Evolutionary conservation across 768 basidiomycete genomes (phyloP).

Genomic region (Termitomyces sp.): DNA sequence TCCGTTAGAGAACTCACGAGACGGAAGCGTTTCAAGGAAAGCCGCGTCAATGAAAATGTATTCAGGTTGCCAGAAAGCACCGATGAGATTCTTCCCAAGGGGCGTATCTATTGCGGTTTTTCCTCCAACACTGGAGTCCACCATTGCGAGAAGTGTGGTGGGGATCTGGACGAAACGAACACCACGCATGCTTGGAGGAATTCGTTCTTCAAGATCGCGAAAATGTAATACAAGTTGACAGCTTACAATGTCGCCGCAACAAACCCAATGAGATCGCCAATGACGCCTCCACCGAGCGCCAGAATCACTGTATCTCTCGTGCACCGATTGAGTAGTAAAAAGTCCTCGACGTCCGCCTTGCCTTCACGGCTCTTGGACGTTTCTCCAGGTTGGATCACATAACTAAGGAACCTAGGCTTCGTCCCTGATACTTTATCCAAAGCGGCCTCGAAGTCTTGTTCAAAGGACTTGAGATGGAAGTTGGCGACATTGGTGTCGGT

Average conservation of each 20-base stretch:
- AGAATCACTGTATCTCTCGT: constrained; percentile 91
- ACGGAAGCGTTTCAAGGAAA: constrained; percentile 89
- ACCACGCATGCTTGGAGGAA: constrained; percentile 80
- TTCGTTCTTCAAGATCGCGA: constrained; percentile 3
- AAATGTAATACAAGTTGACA: not conserved
- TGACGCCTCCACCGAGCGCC: constrained; percentile 94
- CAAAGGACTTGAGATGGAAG: constrained; percentile 68
- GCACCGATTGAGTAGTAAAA: constrained; percentile 79
- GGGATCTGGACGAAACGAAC: constrained; percentile 95
- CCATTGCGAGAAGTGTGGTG: constrained; percentile 96
- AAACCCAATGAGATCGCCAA: constrained; percentile 95
- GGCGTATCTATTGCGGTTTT: constrained; percentile 99
- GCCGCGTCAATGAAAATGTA: constrained; percentile 98
- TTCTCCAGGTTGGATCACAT: constrained; percentile 87
- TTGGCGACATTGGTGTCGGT: constrained; percentile 89
- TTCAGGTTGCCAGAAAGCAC: constrained; percentile 97
- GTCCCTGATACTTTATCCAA: constrained; percentile 22
- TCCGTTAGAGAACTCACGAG: constrained; percentile 94
- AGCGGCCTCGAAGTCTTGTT: constrained; percentile 54
- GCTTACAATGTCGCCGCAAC: constrained; percentile 96
- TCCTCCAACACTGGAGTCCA: constrained; percentile 95
- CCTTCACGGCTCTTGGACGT: constrained; percentile 87
- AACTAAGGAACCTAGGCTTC: constrained; percentile 65
- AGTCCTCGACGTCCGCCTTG: constrained; percentile 94
- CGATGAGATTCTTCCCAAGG: constrained; percentile 97